Evolutionary conservation across 2,329 filamentous ascomycete genomes (phyloP).

Genomic region (Penicillium sp.): DNA sequence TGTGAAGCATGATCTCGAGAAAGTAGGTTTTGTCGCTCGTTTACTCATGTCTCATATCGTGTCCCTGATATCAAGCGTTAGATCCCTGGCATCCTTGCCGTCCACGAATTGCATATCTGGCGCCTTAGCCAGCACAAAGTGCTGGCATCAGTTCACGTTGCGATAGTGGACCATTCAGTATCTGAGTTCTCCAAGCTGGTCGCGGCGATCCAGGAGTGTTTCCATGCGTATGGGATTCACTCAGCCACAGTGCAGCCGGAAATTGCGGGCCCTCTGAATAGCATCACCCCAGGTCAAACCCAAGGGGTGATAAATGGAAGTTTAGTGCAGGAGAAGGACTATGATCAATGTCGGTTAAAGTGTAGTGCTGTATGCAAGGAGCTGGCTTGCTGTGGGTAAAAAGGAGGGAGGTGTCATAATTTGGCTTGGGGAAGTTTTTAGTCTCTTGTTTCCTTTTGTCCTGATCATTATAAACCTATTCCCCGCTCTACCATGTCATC

Average conservation of each 20-base stretch:
- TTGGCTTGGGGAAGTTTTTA: too few relatives aligned
- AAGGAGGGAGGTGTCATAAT: neutral
- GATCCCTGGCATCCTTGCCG: conserved; percentile 68
- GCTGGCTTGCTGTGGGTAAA: conserved; percentile 57
- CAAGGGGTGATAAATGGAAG: conserved; percentile 16
- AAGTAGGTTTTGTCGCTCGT: neutral
- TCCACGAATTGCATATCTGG: conserved; percentile 78
- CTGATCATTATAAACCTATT: neutral
- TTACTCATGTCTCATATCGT: neutral
- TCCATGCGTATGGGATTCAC: conserved; percentile 76
- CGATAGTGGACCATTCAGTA: conserved; percentile 63
- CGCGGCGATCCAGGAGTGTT: conserved; percentile 67
- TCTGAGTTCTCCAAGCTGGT: conserved; percentile 65
- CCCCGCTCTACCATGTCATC: neutral
- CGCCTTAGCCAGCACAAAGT: conserved; percentile 71
- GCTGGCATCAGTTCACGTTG: conserved; percentile 71
- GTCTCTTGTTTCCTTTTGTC: neutral
- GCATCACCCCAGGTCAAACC: neutral
- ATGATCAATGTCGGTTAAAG: conserved; percentile 56
- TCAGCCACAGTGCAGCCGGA: conserved; percentile 74
- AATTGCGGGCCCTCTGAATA: conserved; percentile 32
- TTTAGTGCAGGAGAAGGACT: conserved; percentile 21
- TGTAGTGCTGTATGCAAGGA: conserved; percentile 59
- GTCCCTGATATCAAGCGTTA: conserved; percentile 35
- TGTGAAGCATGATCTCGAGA: conserved; percentile 71